phyloP scores from a whole-genome alignment of 2,329 filamentous ascomycete species.

The Aspergillus awamori region DNA sequence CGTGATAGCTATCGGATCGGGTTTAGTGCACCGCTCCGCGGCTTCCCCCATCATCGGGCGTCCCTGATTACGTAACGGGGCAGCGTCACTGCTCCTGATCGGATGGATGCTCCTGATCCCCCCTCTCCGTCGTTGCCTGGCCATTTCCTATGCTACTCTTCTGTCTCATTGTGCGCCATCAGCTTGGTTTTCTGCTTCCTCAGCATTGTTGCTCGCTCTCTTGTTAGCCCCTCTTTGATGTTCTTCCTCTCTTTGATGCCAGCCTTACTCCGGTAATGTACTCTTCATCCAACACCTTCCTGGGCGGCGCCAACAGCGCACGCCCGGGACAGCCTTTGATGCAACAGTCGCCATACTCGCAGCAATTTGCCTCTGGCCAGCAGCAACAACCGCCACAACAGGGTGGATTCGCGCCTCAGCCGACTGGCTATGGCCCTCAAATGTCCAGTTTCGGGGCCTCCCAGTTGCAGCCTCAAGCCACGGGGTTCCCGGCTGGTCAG shows the following conservation, averaged over 20 bases:
- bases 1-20: neutral
- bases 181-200: conserved; percentile 2
- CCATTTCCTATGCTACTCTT: conserved; percentile 27
- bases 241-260: conserved; percentile 28
- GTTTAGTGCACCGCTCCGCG: neutral
- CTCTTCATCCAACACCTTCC: conserved; percentile 82
- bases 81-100: conserved; percentile 36
- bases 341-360: conserved; percentile 52
- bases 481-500: conserved; percentile 61
- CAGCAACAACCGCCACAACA: conserved; percentile 58
- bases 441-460: conserved; percentile 56
- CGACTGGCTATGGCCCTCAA: conserved; percentile 59
- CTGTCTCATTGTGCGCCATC: conserved; percentile 22
- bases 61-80: conserved; percentile 24
- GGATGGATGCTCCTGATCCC: conserved; percentile 21
- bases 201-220: neutral
- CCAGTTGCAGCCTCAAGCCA: conserved; percentile 67
- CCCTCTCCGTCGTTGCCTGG: conserved; percentile 19
- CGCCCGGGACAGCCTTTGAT: conserved; percentile 66
- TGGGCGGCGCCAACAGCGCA: conserved; percentile 76
- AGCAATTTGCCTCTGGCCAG: conserved; percentile 45
- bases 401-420: conserved; percentile 58
- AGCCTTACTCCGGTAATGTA: conserved; percentile 66
- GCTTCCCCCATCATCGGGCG: conserved; percentile 14
- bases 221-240: neutral